Evolutionary conservation across 192 early-diverging fungal genomes (phyloP), one percentile per base, ranked within the genome.

Genomic region (Coemansia sp.): DNA sequence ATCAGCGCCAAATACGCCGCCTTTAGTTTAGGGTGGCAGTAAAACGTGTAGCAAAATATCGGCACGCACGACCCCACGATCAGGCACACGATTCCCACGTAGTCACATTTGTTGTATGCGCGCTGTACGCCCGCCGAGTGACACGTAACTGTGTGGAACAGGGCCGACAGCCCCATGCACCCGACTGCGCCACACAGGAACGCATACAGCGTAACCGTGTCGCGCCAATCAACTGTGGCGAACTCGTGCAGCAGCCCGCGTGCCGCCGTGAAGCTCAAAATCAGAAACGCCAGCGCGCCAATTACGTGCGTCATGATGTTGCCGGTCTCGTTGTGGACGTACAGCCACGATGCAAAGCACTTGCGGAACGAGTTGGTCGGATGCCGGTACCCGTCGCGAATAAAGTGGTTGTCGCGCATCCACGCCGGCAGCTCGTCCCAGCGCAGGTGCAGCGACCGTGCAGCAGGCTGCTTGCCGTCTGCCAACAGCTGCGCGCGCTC

Each of bases 321-420:
- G 48, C 92, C 94, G 43, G 87, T 90, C 74, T 98, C 96, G 70
- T 98, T 98, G 78, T 98, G 94, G 19, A 94, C 52, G 75, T 91
- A 95, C 19, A 87, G 80, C 59, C 94, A 66, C 9, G 92, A 90
- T 15, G 84, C 75, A 32, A 91, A 61, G 74, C 94, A 98, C 59
- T 76, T 86, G 2, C 37, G 60, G 70, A 90, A 95, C 50, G 90
- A 93, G 59, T 89, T 79, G 7, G 85, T 84, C 29, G 90, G 87
- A 21, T 85, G 83, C 24, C 95, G 85, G 74, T 98, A 98, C 11
- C 94, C 93, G 21, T 75, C 76, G 15, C 75, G 82, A 64, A 97
- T 94, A 59, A 73, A 92, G 1, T 84, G 73, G 68, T 94, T 95
- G 81, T 95, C 93, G n/a, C 79, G 76, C 84, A 92, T 85, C 91